Percentiles rank a stretch among this genome's conserved stretches.
Evolutionary conservation across 768 basidiomycete genomes (phyloP).

Genomic region (Rhizopogon rudus): DNA sequence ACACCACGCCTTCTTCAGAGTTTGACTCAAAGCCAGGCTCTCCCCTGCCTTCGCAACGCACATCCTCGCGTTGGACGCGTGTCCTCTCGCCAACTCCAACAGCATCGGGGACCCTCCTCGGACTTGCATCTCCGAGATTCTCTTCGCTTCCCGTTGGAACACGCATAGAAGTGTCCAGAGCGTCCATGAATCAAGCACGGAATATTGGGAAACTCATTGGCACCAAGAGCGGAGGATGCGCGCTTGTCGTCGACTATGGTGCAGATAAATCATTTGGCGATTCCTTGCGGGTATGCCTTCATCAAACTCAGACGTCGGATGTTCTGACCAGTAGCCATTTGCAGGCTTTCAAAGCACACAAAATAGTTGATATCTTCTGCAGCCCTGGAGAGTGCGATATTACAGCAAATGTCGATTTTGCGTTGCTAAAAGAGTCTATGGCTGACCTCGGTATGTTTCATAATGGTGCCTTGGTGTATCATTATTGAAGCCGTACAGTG

Average conservation of each 20-base stretch:
- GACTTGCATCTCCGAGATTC: slow-evolving; percentile 67
- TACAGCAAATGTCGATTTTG: slow-evolving; percentile 97
- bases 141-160: slow-evolving; percentile 59
- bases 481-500: slow-evolving; percentile 24
- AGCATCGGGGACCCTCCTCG: slow-evolving; percentile 50
- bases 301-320: background rate
- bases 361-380: slow-evolving; percentile 79
- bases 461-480: background rate
- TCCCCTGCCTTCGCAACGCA: slow-evolving; percentile 4
- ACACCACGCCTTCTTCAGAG: slow-evolving; percentile 17
- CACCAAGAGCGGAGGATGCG: slow-evolving; percentile 42
- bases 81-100: slow-evolving; percentile 61
- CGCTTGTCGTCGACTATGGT: slow-evolving; percentile 89
- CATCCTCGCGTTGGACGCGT: slow-evolving; percentile 45
- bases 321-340: background rate
- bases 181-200: slow-evolving; percentile 63
- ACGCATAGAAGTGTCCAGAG: slow-evolving; percentile 77
- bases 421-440: slow-evolving; percentile 77
- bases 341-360: slow-evolving; percentile 88
- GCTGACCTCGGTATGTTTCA: slow-evolving; percentile 49
- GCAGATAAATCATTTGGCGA: slow-evolving; percentile 59
- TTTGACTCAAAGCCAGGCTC: slow-evolving; percentile 9
- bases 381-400: slow-evolving; percentile 86
- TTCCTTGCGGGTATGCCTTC: slow-evolving; percentile 73
- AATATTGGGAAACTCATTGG: slow-evolving; percentile 61